Evolutionary conservation across 2,329 filamentous ascomycete genomes (phyloP).

Genomic region (Epichloe coenophiala): DNA sequence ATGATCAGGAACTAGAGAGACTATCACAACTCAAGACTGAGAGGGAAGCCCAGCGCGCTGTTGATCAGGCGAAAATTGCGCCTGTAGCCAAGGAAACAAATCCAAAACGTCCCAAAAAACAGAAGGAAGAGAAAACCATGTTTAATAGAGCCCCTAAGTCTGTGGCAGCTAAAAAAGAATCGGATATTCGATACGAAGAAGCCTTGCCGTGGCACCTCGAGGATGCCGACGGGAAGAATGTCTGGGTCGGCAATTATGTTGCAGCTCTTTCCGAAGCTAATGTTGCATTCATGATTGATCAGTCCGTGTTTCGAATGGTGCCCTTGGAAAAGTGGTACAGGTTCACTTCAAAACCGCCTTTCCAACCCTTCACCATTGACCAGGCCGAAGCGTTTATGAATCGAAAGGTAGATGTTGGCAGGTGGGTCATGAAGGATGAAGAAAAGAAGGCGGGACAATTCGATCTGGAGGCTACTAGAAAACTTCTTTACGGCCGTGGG

Average conservation of each 20-base stretch:
- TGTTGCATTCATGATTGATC: slow-evolving; percentile 62
- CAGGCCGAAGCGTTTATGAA: slow-evolving; percentile 76
- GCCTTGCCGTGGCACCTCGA: slow-evolving; percentile 93
- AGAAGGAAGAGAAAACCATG: slow-evolving; percentile 73
- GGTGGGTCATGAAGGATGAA: slow-evolving; percentile 66
- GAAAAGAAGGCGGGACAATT: slow-evolving; percentile 42
- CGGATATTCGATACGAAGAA: slow-evolving; percentile 76
- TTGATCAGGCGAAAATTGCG: slow-evolving; percentile 85
- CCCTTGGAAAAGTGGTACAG: slow-evolving; percentile 95
- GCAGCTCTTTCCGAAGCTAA: slow-evolving; percentile 76
- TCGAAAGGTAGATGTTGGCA: slow-evolving; percentile 60
- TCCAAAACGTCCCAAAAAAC: slow-evolving; percentile 43
- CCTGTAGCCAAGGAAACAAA: slow-evolving; percentile 53
- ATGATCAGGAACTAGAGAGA: slow-evolving; percentile 47
- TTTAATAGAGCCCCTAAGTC: slow-evolving; percentile 68
- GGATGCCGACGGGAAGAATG: slow-evolving; percentile 89
- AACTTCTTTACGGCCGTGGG: slow-evolving; percentile 36
- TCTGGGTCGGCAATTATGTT: slow-evolving; percentile 86
- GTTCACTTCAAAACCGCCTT: slow-evolving; percentile 68
- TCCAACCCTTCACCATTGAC: slow-evolving; percentile 65
- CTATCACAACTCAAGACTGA: slow-evolving; percentile 62
- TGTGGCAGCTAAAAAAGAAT: slow-evolving; percentile 63
- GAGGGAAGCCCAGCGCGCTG: slow-evolving; percentile 70
- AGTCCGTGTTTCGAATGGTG: slow-evolving; percentile 65
- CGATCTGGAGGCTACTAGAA: slow-evolving; percentile 46